Base-by-base conservation (phyloP, 2,329 filamentous ascomycete genomes). In the Colletotrichum sp. region DNA sequence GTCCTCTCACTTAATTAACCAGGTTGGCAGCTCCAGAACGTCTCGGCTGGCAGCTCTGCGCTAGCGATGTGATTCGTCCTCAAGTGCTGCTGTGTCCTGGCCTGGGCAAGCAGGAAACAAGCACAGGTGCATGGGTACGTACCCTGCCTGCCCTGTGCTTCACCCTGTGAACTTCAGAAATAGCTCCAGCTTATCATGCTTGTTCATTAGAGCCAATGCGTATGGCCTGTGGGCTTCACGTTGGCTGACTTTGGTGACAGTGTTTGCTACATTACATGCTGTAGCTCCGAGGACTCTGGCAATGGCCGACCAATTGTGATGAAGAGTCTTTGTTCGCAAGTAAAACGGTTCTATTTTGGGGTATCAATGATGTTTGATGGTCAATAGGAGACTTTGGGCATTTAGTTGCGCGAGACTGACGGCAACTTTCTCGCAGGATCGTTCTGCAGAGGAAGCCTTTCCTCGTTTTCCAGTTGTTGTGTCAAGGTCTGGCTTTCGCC, bases 11-110 rank as follows among this genome's bases (percentile, higher is more conserved):
- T 74, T 76, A 39, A 73, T 73, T 69, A 34, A 73, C 70, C 64
- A 76, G 74, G 74, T 76, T 76, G 64, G 74, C 74, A 76, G 70
- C 73, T 76, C 73, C 64, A 73, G 59, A 55, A n/a, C 72, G 72
- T 75, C 55, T 64, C 55, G 55, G 57, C 57, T 76, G 70, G 44
- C 73, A 76, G 64, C 73, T 76, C 70, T 76, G 73, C 73, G 73
- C 73, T 76, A 76, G 64, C 64, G 49, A 73, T 73, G 44, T 73
- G 70, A 76, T 76, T 76, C 65, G 74, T 62, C 30, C 28, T 70
- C 57, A 65, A 16, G 28, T 44, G 59, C 30, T 44, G 63, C 21
- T 52, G 39, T 49, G 39, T 49, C 39, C 39, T 49, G 39, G 39
- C 39, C 18, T 34, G 28, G 32, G 44, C 26, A 49, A 63, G 32